Conservation (phyloP, 2,329 filamentous ascomycete genomes). For the Talaromyces sp. region DNA sequence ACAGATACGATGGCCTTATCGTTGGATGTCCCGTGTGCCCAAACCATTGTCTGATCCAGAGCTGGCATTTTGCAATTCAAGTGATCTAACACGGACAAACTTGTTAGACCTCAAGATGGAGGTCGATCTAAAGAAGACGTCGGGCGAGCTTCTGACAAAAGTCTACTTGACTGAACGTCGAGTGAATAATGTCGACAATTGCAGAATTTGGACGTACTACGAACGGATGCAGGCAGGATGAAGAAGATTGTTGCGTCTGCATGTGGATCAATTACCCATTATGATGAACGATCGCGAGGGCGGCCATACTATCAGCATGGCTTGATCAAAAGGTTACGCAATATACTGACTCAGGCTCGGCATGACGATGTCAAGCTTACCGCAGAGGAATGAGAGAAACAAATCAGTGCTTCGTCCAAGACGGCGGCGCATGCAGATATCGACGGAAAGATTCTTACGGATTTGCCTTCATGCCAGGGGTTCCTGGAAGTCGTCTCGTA, state of each 20-base stretch:
- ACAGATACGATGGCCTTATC: no score
- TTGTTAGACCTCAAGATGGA: not conserved
- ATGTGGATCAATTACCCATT: slow-evolving; percentile 1
- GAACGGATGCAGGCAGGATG: not conserved
- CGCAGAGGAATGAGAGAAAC: not conserved
- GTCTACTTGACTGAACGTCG: not conserved
- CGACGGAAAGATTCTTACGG: not conserved
- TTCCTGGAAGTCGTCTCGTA: not conserved
- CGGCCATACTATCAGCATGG: not conserved
- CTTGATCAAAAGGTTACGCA: not conserved
- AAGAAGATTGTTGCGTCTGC: not conserved
- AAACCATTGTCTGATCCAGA: not conserved
- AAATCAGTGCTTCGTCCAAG: slow-evolving; percentile 1
- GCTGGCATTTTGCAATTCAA: not conserved
- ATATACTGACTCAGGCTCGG: not conserved
- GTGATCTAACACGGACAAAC: not conserved
- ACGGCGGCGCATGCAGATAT: not conserved
- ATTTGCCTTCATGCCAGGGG: not conserved
- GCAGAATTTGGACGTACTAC: not conserved
- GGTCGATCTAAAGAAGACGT: not conserved
- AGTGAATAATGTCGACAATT: not conserved
- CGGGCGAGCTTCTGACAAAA: not conserved
- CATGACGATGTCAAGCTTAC: not conserved
- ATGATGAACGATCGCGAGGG: not conserved
- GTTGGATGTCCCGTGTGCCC: no score